Evolutionary conservation across 83 land plant species (phyloP).

Genomic region (Picea abies): DNA sequence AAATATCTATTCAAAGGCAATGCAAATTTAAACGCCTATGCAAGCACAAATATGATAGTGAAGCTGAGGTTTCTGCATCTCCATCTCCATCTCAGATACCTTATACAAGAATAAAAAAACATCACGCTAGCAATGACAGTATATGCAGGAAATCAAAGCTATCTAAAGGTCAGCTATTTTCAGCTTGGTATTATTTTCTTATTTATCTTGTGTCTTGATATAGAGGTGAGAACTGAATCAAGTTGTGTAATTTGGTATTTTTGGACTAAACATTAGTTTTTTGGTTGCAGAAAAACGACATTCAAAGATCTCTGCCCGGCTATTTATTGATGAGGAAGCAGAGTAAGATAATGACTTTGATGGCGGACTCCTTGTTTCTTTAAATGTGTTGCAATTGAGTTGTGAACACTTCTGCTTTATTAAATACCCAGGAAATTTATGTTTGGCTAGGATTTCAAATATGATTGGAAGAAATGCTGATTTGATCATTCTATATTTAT

Average conservation of each 20-base stretch:
- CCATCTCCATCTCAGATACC: slow-evolving; percentile 7
- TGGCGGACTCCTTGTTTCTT: not conserved
- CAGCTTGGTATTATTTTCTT: not conserved
- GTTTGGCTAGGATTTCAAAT: not conserved
- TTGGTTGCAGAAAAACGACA: slow-evolving; percentile 25
- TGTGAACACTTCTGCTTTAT: not conserved
- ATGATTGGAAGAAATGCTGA: not conserved
- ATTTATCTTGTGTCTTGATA: not conserved
- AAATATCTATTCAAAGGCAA: slow-evolving; percentile 26
- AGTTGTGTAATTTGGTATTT: not conserved
- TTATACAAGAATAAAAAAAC: not conserved
- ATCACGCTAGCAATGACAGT: not conserved
- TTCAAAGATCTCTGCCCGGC: slow-evolving; percentile 26
- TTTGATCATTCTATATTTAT: not conserved
- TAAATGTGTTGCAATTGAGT: not conserved
- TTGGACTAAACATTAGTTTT: not conserved
- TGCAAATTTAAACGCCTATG: slow-evolving; percentile 67
- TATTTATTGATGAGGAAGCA: slow-evolving; percentile 90
- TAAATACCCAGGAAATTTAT: not conserved
- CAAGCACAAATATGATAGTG: slow-evolving; percentile 32
- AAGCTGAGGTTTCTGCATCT: not conserved
- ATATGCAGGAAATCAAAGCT: not conserved
- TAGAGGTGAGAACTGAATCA: not conserved
- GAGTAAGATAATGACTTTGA: slow-evolving; percentile 63
- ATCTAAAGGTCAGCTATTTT: not conserved